Evolutionary conservation across 805 yeast genomes (phyloP).

Genomic region (Starmerella scarabaei): DNA sequence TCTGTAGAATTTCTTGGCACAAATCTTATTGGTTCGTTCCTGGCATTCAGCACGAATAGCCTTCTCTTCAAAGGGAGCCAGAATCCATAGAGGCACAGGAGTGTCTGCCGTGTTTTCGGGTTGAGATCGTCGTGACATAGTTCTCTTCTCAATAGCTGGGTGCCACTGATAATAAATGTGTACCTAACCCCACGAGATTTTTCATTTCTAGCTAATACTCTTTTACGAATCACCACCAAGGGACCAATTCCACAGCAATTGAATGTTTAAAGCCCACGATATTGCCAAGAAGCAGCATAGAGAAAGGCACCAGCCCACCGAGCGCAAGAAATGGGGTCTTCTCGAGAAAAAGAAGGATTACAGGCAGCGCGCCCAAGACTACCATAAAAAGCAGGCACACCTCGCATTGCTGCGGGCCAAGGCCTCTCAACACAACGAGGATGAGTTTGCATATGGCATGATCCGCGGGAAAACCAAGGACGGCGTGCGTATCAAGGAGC

Average conservation of each 20-base stretch:
- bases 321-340: conserved; percentile 64
- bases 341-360: conserved; percentile 88
- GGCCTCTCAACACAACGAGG: conserved; percentile 69
- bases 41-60: conserved; percentile 26
- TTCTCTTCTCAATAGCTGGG: too few relatives aligned
- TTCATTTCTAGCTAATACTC: too few relatives aligned
- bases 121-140: not conserved
- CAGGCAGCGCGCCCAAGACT: conserved; percentile 52
- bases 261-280: conserved; percentile 43
- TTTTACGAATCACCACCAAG: too few relatives aligned
- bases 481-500: conserved; percentile 51
- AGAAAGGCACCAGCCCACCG: conserved; percentile 78
- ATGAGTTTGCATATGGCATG: conserved; percentile 96
- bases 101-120: conserved; percentile 17
- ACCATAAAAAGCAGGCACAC: conserved; percentile 44
- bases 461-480: conserved; percentile 51
- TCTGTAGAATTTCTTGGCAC: conserved; percentile 23
- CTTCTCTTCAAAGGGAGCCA: conserved; percentile 30
- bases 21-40: conserved; percentile 25
- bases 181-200: too few relatives aligned
- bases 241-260: too few relatives aligned
- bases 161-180: too few relatives aligned
- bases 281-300: conserved; percentile 93
- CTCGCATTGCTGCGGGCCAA: conserved; percentile 61
- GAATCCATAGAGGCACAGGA: conserved; percentile 28